A percentile compares a stretch with the other conserved stretches of the same genome.
phyloP scores from a whole-genome alignment of 129 eudicot species.

The Flaveria trinervia region DNA sequence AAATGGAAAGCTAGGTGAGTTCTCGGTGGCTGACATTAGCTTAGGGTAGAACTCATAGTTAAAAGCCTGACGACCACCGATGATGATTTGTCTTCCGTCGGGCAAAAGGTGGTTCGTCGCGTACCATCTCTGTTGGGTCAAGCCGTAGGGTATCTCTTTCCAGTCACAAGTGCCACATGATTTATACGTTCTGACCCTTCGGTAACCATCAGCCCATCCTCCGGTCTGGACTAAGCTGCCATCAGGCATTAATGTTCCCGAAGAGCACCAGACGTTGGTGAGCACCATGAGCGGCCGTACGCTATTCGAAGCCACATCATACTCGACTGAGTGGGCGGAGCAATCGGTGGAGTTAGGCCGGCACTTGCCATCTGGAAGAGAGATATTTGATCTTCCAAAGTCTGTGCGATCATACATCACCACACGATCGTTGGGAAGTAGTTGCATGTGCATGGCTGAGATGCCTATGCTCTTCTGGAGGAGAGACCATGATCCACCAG shows the following conservation, averaged over 20 bases:
- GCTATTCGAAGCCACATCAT: conserved; percentile 47
- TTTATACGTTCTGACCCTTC: conserved; percentile 35
- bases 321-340: conserved; percentile 81
- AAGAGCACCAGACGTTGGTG: conserved; percentile 83
- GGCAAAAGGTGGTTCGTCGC: conserved; percentile 73
- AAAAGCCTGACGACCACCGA: conserved; percentile 67
- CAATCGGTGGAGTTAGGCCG: conserved; percentile 60
- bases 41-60: conserved; percentile 76
- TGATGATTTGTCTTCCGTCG: conserved; percentile 57
- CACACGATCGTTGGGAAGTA: conserved; percentile 8
- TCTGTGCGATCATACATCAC: not conserved
- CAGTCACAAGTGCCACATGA: conserved; percentile 65
- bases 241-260: conserved; percentile 61
- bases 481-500: conserved; percentile 8
- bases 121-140: conserved; percentile 63
- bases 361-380: conserved; percentile 57
- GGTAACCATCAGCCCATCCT: conserved; percentile 73
- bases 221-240: conserved; percentile 61
- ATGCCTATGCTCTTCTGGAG: conserved; percentile 15
- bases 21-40: conserved; percentile 7
- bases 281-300: conserved; percentile 66
- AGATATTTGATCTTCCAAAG: conserved; percentile 25
- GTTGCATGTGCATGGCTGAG: conserved; percentile 21
- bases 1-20: conserved; percentile 40
- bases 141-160: conserved; percentile 44